Evolutionary conservation across 2,329 filamentous ascomycete species (phyloP).

Genomic region (Colletotrichum orbiculare): DNA sequence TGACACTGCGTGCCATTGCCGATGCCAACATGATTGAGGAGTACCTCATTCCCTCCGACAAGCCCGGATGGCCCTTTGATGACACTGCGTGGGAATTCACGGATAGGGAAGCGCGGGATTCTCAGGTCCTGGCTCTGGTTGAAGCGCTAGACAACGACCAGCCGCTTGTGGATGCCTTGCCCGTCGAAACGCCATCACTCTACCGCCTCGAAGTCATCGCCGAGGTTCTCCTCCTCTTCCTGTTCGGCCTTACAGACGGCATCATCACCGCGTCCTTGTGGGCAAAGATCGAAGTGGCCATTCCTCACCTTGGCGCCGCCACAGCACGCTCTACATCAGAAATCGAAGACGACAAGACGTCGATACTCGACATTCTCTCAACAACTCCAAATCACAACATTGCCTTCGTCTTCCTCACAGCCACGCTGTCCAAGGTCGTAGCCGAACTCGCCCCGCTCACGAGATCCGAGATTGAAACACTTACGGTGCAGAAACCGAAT

Average conservation of each 20-base stretch:
- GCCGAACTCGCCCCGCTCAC: conserved; percentile 58
- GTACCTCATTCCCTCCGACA: conserved; percentile 60
- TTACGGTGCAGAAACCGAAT: conserved; percentile 41
- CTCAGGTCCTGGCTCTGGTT: conserved; percentile 54
- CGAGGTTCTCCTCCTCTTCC: conserved; percentile 78
- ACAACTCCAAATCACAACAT: conserved; percentile 83
- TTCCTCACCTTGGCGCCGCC: conserved; percentile 55
- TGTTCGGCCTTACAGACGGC: conserved; percentile 81
- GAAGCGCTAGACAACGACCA: conserved; percentile 80
- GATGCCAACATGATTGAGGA: conserved; percentile 72
- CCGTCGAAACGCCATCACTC: conserved; percentile 70
- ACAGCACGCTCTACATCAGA: conserved; percentile 34
- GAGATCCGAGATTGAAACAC: conserved; percentile 49
- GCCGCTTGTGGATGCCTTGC: conserved; percentile 70
- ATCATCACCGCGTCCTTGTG: conserved; percentile 79
- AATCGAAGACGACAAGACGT: conserved; percentile 58
- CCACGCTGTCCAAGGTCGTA: conserved; percentile 72
- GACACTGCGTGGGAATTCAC: conserved; percentile 46
- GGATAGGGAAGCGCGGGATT: conserved; percentile 42
- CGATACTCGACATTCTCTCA: conserved; percentile 79
- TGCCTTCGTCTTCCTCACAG: conserved; percentile 86
- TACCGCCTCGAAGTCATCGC: conserved; percentile 80
- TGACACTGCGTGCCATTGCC: conserved; percentile 67
- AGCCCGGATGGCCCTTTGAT: conserved; percentile 70
- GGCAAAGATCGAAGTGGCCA: conserved; percentile 71